These are phyloP conservation scores for Arthrobotrys pseudoclavata DNA, from an alignment of 2,329 filamentous ascomycete species.

Conservation along the genomic window DNA sequence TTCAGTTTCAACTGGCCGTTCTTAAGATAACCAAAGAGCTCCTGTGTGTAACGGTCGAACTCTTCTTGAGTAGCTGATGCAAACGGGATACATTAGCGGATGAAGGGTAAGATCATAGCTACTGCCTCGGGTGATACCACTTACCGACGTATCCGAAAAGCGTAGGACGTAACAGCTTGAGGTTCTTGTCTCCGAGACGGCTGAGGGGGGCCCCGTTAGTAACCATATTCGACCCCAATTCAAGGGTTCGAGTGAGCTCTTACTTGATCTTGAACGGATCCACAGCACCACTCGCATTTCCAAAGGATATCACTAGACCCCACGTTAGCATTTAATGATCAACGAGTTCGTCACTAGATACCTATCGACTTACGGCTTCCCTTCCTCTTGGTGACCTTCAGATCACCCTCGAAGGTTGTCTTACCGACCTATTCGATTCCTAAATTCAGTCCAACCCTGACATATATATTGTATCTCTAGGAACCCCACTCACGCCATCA, in stretches of 20 bases:
- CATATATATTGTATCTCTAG: no score
- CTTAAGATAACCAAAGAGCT: slow-evolving; percentile 80
- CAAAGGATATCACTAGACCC: slow-evolving; percentile 60
- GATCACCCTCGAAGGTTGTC: slow-evolving; percentile 82
- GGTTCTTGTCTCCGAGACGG: slow-evolving; percentile 78
- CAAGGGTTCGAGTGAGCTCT: neutral
- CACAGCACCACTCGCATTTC: slow-evolving; percentile 73
- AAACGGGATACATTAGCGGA: neutral
- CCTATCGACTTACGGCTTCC: slow-evolving; percentile 70
- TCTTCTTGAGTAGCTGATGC: slow-evolving; percentile 74
- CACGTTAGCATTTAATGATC: neutral
- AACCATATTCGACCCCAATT: neutral
- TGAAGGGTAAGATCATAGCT: neutral
- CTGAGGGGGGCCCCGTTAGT: slow-evolving; percentile 61
- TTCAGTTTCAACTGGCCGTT: slow-evolving; percentile 78
- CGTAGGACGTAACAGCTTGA: slow-evolving; percentile 80
- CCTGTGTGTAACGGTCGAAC: slow-evolving; percentile 76
- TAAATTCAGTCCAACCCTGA: neutral
- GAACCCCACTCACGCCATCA: slow-evolving; percentile 72
- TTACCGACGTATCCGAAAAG: slow-evolving; percentile 76
- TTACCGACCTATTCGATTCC: slow-evolving; percentile 73
- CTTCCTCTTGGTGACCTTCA: slow-evolving; percentile 81
- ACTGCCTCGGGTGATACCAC: slow-evolving; percentile 1
- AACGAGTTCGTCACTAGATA: neutral
- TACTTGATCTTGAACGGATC: slow-evolving; percentile 75